A percentile compares a stretch with the other conserved stretches of the same genome.
These are phyloP conservation scores for Tulasnella sp. DNA, from an alignment of 768 basidiomycete genomes.

Conservation along the genomic window DNA sequence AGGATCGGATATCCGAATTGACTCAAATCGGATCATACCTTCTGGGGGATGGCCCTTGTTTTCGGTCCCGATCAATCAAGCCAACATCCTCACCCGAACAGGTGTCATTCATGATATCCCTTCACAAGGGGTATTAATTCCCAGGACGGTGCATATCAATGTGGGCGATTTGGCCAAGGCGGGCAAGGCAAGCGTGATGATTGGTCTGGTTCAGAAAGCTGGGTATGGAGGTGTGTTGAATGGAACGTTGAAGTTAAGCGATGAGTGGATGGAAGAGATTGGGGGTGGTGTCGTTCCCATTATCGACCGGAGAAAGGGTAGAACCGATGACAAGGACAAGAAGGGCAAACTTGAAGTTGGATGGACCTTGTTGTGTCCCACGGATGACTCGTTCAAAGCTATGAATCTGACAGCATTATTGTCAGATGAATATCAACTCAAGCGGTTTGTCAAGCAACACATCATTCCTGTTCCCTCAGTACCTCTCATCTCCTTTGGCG, in stretches of 20 bases:
- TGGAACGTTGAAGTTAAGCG: constrained; percentile 36
- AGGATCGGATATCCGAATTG: constrained; percentile 67
- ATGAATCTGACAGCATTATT: constrained; percentile 68
- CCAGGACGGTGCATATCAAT: constrained; percentile 73
- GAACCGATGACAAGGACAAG: constrained; percentile 16
- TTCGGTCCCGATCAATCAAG: constrained; percentile 15
- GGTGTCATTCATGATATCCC: constrained; percentile 85
- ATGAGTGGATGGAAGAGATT: background rate
- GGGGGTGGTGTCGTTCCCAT: background rate
- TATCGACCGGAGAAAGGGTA: too few species aligned
- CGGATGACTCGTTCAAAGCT: constrained; percentile 81
- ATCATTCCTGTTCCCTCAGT: constrained; percentile 40
- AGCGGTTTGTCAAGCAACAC: constrained; percentile 59
- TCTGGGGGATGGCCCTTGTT: constrained; percentile 14
- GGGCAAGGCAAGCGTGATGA: constrained; percentile 81
- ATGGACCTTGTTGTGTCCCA: constrained; percentile 86
- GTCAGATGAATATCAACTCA: constrained; percentile 40
- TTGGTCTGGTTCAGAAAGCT: constrained; percentile 64
- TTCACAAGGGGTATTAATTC: constrained; percentile 64
- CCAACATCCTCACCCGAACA: constrained; percentile 64
- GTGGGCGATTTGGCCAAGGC: constrained; percentile 84
- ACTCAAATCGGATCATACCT: constrained; percentile 47
- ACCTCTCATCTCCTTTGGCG: constrained; percentile 23
- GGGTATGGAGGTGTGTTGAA: constrained; percentile 87
- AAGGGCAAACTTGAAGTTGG: constrained; percentile 25